These are phyloP conservation scores for Penicillium rolfsii DNA, from an alignment of 2,329 filamentous ascomycete genomes.

Conservation along the genomic window DNA sequence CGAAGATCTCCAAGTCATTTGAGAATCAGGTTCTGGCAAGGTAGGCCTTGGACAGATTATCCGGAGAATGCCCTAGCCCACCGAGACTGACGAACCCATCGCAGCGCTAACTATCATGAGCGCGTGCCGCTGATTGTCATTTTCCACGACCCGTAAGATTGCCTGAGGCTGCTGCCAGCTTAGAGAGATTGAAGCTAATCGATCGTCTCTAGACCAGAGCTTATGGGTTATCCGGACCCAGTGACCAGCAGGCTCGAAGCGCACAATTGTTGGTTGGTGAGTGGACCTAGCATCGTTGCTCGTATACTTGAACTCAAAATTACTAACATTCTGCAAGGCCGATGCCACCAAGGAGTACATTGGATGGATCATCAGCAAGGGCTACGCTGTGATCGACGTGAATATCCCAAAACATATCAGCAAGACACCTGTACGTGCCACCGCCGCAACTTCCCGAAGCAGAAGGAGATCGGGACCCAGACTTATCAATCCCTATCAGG, in stretches of 20 bases:
- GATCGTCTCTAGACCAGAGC: slow-evolving; percentile 60
- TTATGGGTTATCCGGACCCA: slow-evolving; percentile 68
- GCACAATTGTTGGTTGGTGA: slow-evolving; percentile 86
- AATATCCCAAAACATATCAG: slow-evolving; percentile 83
- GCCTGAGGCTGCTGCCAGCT: neutral
- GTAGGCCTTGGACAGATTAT: slow-evolving; percentile 38
- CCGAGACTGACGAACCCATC: slow-evolving; percentile 1
- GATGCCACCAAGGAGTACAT: slow-evolving; percentile 81
- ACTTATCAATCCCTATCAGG: slow-evolving; percentile 19
- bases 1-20: slow-evolving; percentile 73
- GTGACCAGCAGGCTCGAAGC: slow-evolving; percentile 74
- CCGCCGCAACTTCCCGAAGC: neutral
- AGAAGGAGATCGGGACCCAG: neutral
- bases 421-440: slow-evolving; percentile 59
- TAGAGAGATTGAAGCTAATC: slow-evolving; percentile 12
- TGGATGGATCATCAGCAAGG: slow-evolving; percentile 76
- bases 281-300: slow-evolving; percentile 43
- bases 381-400: slow-evolving; percentile 85
- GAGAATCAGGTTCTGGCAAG: slow-evolving; percentile 86
- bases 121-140: slow-evolving; percentile 76
- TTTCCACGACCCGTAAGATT: slow-evolving; percentile 82
- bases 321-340: slow-evolving; percentile 59
- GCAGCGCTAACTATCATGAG: slow-evolving; percentile 65
- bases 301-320: neutral
- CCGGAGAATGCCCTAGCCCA: neutral